A percentile compares a stretch with the other conserved stretches of the same genome.
Evolutionary conservation across 805 yeast species (phyloP).

Genomic region (Metschnikowia koreensis): DNA sequence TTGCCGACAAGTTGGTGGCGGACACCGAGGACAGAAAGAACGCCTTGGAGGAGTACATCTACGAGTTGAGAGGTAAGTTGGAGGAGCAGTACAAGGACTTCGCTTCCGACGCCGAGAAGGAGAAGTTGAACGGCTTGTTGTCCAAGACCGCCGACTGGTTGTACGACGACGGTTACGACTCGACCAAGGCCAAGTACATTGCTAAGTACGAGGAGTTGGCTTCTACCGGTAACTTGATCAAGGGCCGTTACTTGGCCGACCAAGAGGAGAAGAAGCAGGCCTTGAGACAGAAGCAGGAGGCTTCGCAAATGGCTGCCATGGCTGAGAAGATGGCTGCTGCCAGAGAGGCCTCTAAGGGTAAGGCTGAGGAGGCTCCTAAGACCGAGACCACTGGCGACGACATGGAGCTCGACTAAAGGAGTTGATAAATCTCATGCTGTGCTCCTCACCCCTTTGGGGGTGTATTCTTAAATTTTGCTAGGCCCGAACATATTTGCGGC

Average conservation of each 20-base stretch:
- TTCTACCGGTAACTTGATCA: conserved; percentile 88
- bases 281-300: conserved; percentile 80
- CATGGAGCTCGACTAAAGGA: conserved; percentile 20
- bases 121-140: conserved; percentile 67
- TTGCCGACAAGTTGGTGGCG: conserved; percentile 93
- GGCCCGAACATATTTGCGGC: too few species aligned
- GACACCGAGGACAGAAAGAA: conserved; percentile 99
- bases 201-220: conserved; percentile 98
- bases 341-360: conserved; percentile 51
- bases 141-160: conserved; percentile 95
- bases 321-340: conserved; percentile 82
- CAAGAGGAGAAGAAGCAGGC: conserved; percentile 95
- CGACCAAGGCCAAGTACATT: conserved; percentile 93
- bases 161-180: conserved; percentile 95
- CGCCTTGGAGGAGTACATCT: conserved; percentile 97
- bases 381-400: conserved; percentile 20
- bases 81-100: conserved; percentile 87
- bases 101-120: conserved; percentile 89
- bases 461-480: too few species aligned
- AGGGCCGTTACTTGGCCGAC: conserved; percentile 91
- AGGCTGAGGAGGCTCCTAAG: conserved; percentile 23
- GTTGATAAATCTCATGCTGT: neutral
- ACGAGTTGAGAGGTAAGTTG: conserved; percentile 93
- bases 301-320: conserved; percentile 76
- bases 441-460: neutral